Evolutionary conservation across 1,139 yeast genomes (phyloP).

Genomic region (Candida pseudocylindracea): DNA sequence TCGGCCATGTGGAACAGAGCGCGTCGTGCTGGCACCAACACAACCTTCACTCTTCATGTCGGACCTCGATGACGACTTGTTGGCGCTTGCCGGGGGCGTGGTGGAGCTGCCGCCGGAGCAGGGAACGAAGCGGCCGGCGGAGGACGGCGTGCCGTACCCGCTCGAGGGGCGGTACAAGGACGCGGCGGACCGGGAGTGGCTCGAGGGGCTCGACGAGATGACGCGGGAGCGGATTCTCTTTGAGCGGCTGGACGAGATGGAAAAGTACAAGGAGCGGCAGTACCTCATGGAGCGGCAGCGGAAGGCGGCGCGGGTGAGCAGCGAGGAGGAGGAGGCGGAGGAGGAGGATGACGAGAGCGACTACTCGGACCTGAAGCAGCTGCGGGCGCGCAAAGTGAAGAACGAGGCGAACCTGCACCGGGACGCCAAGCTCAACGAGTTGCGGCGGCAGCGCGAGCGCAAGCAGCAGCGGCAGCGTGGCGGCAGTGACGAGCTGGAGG

Average conservation of each 20-base stretch:
- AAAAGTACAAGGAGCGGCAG: slow-evolving; percentile 61
- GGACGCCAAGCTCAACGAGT: slow-evolving; percentile 48
- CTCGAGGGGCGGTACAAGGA: slow-evolving; percentile 79
- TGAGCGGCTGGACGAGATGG: slow-evolving; percentile 85
- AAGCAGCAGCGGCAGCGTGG: slow-evolving; percentile 11
- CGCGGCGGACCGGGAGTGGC: slow-evolving; percentile 44
- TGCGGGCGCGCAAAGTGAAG: slow-evolving; percentile 13
- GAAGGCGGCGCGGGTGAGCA: too few relatives aligned
- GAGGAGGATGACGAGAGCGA: too few relatives aligned
- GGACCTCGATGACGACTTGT: slow-evolving; percentile 73
- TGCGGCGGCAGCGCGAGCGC: slow-evolving; percentile 67
- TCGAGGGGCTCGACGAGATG: slow-evolving; percentile 71
- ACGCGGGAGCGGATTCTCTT: slow-evolving; percentile 78
- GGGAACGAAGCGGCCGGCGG: slow-evolving; percentile 8
- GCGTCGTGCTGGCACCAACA: too few relatives aligned
- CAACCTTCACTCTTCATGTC: slow-evolving; percentile 9
- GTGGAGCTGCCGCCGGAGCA: slow-evolving; percentile 6
- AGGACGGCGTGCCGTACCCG: slow-evolving; percentile 55
- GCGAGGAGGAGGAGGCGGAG: too few relatives aligned
- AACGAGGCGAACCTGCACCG: slow-evolving; percentile 9
- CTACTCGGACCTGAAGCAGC: slow-evolving; percentile 20
- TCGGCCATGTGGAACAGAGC: too few relatives aligned
- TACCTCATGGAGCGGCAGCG: slow-evolving; percentile 48
- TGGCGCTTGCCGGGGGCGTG: slow-evolving; percentile 76
- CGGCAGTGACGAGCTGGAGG: slow-evolving; percentile 12